Evolutionary conservation across 495 filamentous ascomycete genomes (phyloP), one percentile per base, ranked within the genome.

Genomic region (Neurospora cerealis): DNA sequence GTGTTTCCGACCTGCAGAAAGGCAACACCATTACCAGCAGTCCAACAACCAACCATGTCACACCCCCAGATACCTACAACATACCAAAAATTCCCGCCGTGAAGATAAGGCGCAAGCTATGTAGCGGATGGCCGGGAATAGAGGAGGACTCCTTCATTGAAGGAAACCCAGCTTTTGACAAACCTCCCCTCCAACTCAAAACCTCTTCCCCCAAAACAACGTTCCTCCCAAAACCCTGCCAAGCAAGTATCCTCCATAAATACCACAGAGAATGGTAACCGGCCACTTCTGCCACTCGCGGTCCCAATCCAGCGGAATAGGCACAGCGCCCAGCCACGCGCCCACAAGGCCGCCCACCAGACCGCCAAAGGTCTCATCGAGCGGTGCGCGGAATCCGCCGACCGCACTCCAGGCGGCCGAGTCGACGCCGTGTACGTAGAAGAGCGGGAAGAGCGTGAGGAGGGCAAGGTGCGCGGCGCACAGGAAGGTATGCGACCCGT

Each of bases 231-330:
- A 9, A 28, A 80, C 66, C 74, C 80, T 81, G 0, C 84, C 83
- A 0, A 80, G 39, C 37, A 81, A 46, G 75, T 83, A 83, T 2
- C 85, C 85, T 0, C 74, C 79, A 70, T 84, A 86, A 39, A 84
- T 21, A 2, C 85, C 85, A 11, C 73, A 79, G 13, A 86, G 73
- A 39, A 99, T 93, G 0, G 96, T 98, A 40, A 98, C 92, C 3
- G 96, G 96, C 91, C 94, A 99, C 80, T 92, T 93, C 87, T 99
- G 96, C 96, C 96, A 99, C 75, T 97, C 94, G 28, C 96, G 90
- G 78, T 85, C 93, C 93, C 95, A 98, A 80, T 98, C 96, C 75
- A 99, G 83, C 24, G 96, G 96, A 79, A 99, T 98, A 1, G 96
- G 96, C 41, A 98, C 90, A 13, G 92, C 92, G 5, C 92, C 92